phyloP scores from a whole-genome alignment of 2,329 filamentous ascomycete genomes.

The Aspergillus aculeatus region DNA sequence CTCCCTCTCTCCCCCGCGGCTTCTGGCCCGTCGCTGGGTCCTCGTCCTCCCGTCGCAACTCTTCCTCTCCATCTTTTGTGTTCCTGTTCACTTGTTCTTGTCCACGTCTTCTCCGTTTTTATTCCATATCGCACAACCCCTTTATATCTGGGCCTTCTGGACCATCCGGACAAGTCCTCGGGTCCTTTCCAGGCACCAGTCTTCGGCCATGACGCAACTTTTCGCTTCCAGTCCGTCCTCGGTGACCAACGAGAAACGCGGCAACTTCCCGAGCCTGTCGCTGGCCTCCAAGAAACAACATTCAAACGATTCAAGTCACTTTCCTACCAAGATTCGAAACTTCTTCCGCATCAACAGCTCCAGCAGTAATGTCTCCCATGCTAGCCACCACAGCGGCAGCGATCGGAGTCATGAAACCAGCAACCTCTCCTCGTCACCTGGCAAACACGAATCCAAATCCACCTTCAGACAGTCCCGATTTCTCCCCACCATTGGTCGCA shows the following conservation, averaged over 20 bases:
- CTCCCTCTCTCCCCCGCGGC: constrained; percentile 17
- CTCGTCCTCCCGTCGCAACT: constrained; percentile 9
- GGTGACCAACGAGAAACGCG: constrained; percentile 47
- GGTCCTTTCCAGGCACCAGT: constrained; percentile 1
- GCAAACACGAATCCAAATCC: constrained; percentile 63
- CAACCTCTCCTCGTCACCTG: constrained; percentile 39
- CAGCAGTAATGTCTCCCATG: constrained; percentile 46
- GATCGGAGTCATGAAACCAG: constrained; percentile 39
- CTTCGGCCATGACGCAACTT: constrained; percentile 43
- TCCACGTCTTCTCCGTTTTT: neutral
- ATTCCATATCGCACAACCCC: neutral
- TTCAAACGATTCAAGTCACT: constrained; percentile 46
- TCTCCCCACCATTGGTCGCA: constrained; percentile 81
- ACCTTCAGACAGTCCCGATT: constrained; percentile 82
- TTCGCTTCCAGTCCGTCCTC: constrained; percentile 41
- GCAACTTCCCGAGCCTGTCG: constrained; percentile 47
- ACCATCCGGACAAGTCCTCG: neutral
- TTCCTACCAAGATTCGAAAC: constrained; percentile 66
- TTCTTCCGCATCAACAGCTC: constrained; percentile 66
- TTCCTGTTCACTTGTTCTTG: neutral
- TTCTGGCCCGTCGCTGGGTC: constrained; percentile 14
- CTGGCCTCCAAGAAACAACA: constrained; percentile 48
- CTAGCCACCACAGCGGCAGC: constrained; percentile 23
- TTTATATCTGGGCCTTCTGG: neutral
- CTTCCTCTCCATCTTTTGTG: neutral